phyloP scores from a whole-genome alignment of 2,329 filamentous ascomycete genomes.

The Pseudovirgaria hyperparasitica region DNA sequence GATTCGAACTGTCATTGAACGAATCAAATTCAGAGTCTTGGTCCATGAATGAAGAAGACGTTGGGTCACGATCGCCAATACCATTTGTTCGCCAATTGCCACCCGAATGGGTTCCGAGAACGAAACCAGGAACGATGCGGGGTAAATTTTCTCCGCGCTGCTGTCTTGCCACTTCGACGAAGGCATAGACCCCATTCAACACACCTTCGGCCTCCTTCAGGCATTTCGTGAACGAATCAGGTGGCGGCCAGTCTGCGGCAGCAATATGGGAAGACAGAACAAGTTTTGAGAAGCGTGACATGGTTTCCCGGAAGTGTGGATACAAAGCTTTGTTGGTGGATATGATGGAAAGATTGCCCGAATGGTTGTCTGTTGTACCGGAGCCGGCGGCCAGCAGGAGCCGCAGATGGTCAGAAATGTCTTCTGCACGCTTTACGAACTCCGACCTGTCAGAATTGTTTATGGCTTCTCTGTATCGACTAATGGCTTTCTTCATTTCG shows the following conservation, averaged over 20 bases:
- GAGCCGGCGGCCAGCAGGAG: conserved; percentile 90
- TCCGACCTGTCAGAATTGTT: conserved; percentile 71
- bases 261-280: conserved; percentile 97
- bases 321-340: conserved; percentile 96
- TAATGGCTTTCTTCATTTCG: conserved; percentile 85
- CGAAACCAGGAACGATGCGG: conserved; percentile 85
- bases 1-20: conserved; percentile 54
- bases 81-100: conserved; percentile 75
- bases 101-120: conserved; percentile 69
- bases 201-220: conserved; percentile 96
- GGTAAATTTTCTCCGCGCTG: conserved; percentile 89
- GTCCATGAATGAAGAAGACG: conserved; percentile 60
- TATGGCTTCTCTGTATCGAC: conserved; percentile 83
- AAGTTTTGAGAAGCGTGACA: conserved; percentile 99
- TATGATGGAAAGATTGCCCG: conserved; percentile 97
- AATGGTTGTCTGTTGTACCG: conserved; percentile 96
- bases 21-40: conserved; percentile 74
- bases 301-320: conserved; percentile 96
- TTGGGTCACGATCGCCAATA: conserved; percentile 51
- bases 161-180: conserved; percentile 87
- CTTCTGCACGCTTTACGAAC: conserved; percentile 88
- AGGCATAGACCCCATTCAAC: conserved; percentile 84
- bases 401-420: conserved; percentile 92
- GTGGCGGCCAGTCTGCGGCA: conserved; percentile 86
- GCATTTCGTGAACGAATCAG: conserved; percentile 90